Base-by-base conservation (phyloP, 2,329 filamentous ascomycete genomes). In the Volutella citrinella region DNA sequence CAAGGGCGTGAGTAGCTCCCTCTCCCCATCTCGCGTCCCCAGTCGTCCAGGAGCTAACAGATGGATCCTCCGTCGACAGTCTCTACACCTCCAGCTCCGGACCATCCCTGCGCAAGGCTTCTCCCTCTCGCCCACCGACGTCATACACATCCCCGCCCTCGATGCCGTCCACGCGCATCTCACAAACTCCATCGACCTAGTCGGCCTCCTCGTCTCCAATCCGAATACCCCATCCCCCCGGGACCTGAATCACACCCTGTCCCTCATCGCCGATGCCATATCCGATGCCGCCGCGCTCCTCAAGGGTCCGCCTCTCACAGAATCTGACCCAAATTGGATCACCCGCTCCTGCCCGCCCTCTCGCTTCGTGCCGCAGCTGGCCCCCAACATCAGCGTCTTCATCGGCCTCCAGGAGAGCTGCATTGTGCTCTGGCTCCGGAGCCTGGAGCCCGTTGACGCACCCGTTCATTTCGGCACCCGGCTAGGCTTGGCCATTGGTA, bases 111-210 rank as follows among this genome's bases (percentile, higher is more conserved):
- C 66, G 6, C 63, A 73, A 39, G 68, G 68, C 10, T 54, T 80
- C 12, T 59, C 62, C 38, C 61, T 79, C 42, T 63, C 76, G 37
- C 63, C 68, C 16, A 48, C 63, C 26, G 62, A 70, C 35, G 68
- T 69, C 13, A 69, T 82, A 48, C 69, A 72, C 47, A 74, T 97
- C 31, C 71, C 77, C 12, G 81, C 89, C 39, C 74, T 96, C 32
- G 79, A 80, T 14, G 67, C 76, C 10, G 76, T 93, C 10, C 78
- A 87, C 43, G 78, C 80, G n/a, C 71, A 89, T 24, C 82, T 97
- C 48, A 91, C 85, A 41, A 78, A 87, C 52, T 83, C 87, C 37
- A 77, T 96, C 43, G 87, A 94, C 59, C 79, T 95, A 28, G 80
- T 95, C 30, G 78, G 84, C 50, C 76, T 94, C 12, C 87, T 84